Conservation (phyloP, 257 asterid genomes). For the Solanum dulcamara region DNA sequence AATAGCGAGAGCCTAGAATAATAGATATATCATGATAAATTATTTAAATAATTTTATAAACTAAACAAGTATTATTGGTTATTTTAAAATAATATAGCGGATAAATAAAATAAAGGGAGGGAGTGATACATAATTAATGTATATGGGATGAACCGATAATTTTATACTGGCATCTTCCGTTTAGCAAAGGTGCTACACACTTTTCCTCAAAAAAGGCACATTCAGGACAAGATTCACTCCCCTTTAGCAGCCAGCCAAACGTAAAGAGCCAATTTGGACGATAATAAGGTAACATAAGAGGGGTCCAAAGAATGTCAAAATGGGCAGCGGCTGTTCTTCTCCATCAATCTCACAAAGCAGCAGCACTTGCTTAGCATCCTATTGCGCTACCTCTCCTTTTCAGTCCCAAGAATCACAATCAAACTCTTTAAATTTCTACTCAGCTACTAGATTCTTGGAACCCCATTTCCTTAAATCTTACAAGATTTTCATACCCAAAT, state of each 20-base stretch:
- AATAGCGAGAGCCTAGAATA: no score
- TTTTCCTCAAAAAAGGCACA: background rate
- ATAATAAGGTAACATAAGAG: background rate
- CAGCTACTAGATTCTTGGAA: conserved; percentile 2
- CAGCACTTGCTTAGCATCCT: background rate
- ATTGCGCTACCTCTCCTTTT: conserved; percentile 1
- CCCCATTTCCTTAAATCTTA: conserved; percentile 11
- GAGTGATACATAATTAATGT: background rate
- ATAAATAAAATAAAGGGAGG: no score
- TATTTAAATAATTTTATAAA: no score
- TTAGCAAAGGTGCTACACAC: background rate
- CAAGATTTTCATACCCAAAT: conserved; percentile 21
- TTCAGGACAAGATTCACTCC: background rate
- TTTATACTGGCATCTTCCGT: background rate
- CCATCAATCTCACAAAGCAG: background rate
- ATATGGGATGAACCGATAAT: background rate
- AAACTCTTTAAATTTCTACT: background rate
- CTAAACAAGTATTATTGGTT: no score
- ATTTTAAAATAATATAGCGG: no score
- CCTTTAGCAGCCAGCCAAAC: background rate
- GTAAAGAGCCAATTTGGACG: background rate
- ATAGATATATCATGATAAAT: no score
- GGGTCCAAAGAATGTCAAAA: conserved; percentile 4
- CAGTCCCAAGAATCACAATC: conserved; percentile 1
- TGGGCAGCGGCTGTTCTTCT: conserved; percentile 18